These are phyloP conservation scores for Hymenoscyphus fructigenus DNA, from an alignment of 2,329 filamentous ascomycete species.

Conservation along the genomic window DNA sequence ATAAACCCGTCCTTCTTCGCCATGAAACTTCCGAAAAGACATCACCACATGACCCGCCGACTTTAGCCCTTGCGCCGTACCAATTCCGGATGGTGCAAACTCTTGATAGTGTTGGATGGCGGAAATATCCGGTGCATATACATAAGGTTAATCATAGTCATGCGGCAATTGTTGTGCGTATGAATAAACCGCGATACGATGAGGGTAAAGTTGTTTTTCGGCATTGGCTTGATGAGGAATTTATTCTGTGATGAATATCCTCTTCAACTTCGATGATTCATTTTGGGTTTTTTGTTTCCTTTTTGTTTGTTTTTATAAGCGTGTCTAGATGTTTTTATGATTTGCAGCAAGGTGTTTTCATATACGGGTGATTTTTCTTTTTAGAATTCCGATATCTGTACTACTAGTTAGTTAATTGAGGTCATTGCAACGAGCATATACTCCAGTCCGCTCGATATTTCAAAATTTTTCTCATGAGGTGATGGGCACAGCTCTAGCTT, in stretches of 20 bases:
- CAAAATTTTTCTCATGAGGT: no score
- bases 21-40: constrained; percentile 26
- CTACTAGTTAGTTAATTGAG: no score
- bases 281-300: background rate
- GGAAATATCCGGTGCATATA: constrained; percentile 70
- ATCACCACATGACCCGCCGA: constrained; percentile 49
- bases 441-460: no score
- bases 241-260: constrained; percentile 43
- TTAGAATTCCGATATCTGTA: no score
- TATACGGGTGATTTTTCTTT: no score
- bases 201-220: constrained; percentile 76
- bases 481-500: no score
- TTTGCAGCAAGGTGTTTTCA: no score
- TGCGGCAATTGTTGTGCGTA: constrained; percentile 84
- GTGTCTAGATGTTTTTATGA: no score
- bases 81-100: constrained; percentile 85
- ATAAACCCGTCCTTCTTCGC: background rate
- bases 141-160: constrained; percentile 78
- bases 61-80: constrained; percentile 71
- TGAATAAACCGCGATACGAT: constrained; percentile 62
- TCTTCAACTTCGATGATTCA: background rate
- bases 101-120: constrained; percentile 65
- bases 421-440: no score
- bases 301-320: no score
- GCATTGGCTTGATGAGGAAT: constrained; percentile 79